phyloP scores from a whole-genome alignment of 495 filamentous ascomycete genomes.

The Trichoderma reesei region DNA sequence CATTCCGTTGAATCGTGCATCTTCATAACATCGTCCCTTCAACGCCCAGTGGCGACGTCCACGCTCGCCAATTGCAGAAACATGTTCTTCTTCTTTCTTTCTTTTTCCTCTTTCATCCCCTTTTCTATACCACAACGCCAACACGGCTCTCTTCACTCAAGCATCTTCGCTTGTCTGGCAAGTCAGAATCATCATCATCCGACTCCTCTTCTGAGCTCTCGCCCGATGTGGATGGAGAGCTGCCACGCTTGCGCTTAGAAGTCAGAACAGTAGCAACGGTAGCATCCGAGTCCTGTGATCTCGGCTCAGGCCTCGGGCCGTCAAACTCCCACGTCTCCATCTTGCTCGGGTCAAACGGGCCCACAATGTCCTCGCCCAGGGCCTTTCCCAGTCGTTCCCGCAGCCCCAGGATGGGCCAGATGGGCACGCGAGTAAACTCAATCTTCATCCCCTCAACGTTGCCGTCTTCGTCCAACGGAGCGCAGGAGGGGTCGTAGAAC shows the following conservation, averaged over 20 bases:
- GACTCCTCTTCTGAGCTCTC: conserved; percentile 27
- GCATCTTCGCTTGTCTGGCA: conserved; percentile 7
- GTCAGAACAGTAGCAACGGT: conserved; percentile 3
- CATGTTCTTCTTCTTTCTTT: neutral
- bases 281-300: neutral
- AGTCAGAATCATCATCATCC: conserved; percentile 17
- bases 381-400: conserved; percentile 38
- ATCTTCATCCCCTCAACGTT: conserved; percentile 21
- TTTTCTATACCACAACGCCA: conserved; percentile 1
- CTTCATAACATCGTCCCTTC: neutral
- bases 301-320: conserved; percentile 11
- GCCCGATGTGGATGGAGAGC: conserved; percentile 20
- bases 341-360: conserved; percentile 22
- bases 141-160: neutral
- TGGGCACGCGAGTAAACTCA: conserved; percentile 26
- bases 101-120: too few species aligned
- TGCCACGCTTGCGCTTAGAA: conserved; percentile 21
- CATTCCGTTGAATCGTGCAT: neutral
- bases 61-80: neutral
- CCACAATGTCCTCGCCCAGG: conserved; percentile 31
- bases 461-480: conserved; percentile 14
- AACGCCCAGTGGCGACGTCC: neutral
- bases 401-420: conserved; percentile 39
- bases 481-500: conserved; percentile 28
- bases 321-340: conserved; percentile 30